phyloP scores from a whole-genome alignment of 352 stramenopile genomes.

The Globisporangium alternatum region DNA sequence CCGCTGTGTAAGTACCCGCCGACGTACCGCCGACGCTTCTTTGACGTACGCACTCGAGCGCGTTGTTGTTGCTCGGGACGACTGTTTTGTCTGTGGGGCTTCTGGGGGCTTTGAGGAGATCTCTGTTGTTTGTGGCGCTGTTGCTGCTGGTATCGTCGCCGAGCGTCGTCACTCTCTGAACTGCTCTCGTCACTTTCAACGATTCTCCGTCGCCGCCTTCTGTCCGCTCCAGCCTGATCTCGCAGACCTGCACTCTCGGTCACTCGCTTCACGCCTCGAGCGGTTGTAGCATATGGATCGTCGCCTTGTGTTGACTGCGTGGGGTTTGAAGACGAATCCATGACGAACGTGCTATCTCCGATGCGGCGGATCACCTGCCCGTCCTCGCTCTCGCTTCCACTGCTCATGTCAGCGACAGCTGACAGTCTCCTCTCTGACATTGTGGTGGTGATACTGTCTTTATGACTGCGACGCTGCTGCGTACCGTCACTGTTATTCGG shows the following conservation, averaged over 20 bases:
- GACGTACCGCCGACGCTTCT: slow-evolving; percentile 44
- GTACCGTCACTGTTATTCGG: slow-evolving; percentile 4
- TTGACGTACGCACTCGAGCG: slow-evolving; percentile 15
- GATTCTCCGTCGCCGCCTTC: slow-evolving; percentile 10
- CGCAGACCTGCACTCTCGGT: background rate
- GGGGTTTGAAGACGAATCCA: background rate
- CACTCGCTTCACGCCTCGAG: background rate
- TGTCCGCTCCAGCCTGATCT: background rate
- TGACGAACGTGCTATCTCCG: slow-evolving; percentile 10
- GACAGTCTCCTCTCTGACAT: background rate
- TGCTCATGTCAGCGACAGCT: background rate
- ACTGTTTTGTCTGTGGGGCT: background rate
- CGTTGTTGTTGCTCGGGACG: slow-evolving; percentile 19
- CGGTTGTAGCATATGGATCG: background rate
- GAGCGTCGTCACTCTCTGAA: background rate
- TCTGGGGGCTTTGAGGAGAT: background rate
- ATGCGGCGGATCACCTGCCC: slow-evolving; percentile 4
- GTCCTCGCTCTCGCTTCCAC: background rate
- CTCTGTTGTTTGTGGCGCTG: background rate
- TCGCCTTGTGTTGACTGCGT: background rate
- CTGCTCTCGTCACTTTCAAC: slow-evolving; percentile 31
- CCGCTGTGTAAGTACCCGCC: slow-evolving; percentile 63
- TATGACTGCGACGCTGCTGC: background rate
- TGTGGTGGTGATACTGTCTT: background rate
- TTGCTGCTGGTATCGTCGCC: background rate